Conservation (phyloP, 257 asterid genomes). For the Lantana camara region DNA sequence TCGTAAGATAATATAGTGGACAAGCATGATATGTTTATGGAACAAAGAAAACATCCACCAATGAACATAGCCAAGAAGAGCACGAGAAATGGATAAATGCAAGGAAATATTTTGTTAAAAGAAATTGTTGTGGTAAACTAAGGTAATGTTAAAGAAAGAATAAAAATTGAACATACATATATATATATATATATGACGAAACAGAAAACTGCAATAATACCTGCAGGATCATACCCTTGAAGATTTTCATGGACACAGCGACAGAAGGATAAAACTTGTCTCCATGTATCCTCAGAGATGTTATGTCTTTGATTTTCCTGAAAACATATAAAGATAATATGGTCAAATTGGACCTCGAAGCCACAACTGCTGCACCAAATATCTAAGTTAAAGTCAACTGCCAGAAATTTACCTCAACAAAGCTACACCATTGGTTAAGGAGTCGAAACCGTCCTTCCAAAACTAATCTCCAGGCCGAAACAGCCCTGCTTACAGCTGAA, state of each 20-base stretch:
- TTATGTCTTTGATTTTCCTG: constrained; percentile 88
- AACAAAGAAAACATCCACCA: too few species aligned
- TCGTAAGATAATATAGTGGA: too few species aligned
- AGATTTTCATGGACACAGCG: constrained; percentile 92
- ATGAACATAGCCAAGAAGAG: too few species aligned
- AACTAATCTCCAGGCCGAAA: constrained; percentile 89
- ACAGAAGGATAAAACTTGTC: constrained; percentile 91
- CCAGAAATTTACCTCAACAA: constrained; percentile 70
- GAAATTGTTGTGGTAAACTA: too few species aligned
- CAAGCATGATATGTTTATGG: too few species aligned
- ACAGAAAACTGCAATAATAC: constrained; percentile 41
- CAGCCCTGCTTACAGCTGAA: constrained; percentile 90
- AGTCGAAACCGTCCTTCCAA: constrained; percentile 89
- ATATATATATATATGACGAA: background rate
- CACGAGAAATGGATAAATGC: too few species aligned
- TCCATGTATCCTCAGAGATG: constrained; percentile 97
- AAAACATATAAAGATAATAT: background rate
- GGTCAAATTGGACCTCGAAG: background rate
- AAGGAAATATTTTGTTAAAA: too few species aligned
- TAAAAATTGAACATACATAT: too few species aligned
- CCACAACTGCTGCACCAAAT: background rate
- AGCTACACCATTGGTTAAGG: constrained; percentile 88
- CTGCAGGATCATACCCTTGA: constrained; percentile 96
- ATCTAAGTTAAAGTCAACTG: constrained; percentile 7
- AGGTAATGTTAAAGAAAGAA: too few species aligned